Evolutionary conservation across 2,329 filamentous ascomycete genomes (phyloP).

Genomic region (Epichloe baconii): DNA sequence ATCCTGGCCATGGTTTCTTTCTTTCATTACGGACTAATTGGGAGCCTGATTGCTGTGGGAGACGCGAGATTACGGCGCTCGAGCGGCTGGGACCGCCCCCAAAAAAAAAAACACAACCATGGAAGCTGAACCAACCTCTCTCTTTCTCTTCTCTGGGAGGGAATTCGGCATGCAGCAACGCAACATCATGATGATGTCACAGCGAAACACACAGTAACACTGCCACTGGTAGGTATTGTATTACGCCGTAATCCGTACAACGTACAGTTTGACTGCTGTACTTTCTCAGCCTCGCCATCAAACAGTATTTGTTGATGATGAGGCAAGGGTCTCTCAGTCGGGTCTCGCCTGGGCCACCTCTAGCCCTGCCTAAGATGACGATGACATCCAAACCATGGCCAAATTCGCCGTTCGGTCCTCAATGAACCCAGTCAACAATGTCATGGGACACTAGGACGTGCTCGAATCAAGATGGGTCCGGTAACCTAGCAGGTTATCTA

Average conservation of each 20-base stretch:
- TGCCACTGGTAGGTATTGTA: not conserved
- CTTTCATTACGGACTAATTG: not conserved
- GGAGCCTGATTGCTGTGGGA: not conserved
- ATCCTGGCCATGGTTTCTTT: not conserved
- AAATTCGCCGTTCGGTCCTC: conserved; percentile 1
- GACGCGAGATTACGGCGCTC: not conserved
- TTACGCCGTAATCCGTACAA: not conserved
- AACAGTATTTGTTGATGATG: conserved; percentile 9
- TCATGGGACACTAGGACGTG: conserved; percentile 1
- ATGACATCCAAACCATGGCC: conserved; percentile 1
- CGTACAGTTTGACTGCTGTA: not conserved
- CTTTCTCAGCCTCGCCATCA: conserved; percentile 4
- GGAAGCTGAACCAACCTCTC: not conserved
- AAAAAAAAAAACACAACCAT: not conserved
- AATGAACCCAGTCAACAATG: not conserved
- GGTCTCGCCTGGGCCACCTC: not conserved
- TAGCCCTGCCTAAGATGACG: not conserved
- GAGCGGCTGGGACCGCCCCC: not conserved
- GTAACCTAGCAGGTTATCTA: not conserved
- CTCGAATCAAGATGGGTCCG: conserved; percentile 1
- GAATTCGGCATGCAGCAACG: not conserved
- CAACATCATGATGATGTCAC: not conserved
- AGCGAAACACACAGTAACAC: not conserved
- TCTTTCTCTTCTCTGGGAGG: not conserved
- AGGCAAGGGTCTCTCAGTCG: conserved; percentile 11